Evolutionary conservation across 2,329 filamentous ascomycete genomes (phyloP), one percentile per base, ranked within the genome.

Genomic region (Aspergillus pseudonomiae): DNA sequence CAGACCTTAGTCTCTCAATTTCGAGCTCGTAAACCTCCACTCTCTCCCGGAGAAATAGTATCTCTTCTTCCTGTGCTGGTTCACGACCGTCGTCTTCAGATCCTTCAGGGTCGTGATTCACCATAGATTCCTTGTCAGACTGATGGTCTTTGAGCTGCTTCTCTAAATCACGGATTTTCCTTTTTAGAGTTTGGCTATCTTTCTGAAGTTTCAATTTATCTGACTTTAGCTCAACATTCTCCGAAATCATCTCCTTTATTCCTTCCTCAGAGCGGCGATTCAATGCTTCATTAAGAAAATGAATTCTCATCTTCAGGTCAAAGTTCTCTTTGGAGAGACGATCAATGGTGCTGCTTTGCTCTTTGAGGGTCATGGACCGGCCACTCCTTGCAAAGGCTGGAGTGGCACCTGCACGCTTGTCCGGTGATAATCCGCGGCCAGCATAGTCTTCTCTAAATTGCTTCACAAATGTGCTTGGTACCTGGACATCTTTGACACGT

Each of bases 301-400:
- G 96, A 68, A 98, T 95, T 76, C 97, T 96, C 79, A 98, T 89
- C 79, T 98, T 97, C 61, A 98, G 82, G 75, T 97, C 94, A 75
- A 98, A 99, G 68, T 99, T 99, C 77, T 99, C 95, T 79, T 99
- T 99, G 64, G 93, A 96, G 2, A 98, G 85, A 63, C 94, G 89
- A 78, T 99, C 95, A 67, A 99, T 97, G 16, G 94, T 98, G 79
- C 91, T 96, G 75, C 94, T 97, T 78, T 99, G 95, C 78, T 99
- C 95, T 77, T 97, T 98, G 46, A 99, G 82, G 0, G 95, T 98
- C 79, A 99, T 82, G 70, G 88, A 92, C 72, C 86, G 89, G 24
- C 89, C 88, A 52, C 84, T 84, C 50, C 87, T 84, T 34, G 82
- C 81, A 60, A 83, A 78, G 6, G 75, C 76, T 4, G 83, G 78